These are phyloP conservation scores for Didymella lethalis DNA, from an alignment of 2,329 filamentous ascomycete species.

Conservation along the genomic window DNA sequence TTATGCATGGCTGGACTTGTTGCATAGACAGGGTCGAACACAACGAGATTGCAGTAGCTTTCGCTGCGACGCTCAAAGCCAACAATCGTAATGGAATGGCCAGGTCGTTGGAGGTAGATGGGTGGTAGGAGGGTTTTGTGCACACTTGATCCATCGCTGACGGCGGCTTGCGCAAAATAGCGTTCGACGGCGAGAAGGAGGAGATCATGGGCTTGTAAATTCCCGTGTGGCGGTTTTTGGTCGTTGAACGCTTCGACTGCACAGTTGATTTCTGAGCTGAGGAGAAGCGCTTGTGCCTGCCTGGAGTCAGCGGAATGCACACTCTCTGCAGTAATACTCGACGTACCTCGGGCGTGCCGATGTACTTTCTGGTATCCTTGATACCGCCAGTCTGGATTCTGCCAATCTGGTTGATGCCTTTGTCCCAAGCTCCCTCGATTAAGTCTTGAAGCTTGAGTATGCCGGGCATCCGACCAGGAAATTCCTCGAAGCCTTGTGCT, in stretches of 20 bases:
- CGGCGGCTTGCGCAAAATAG: slow-evolving; percentile 71
- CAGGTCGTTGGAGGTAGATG: slow-evolving; percentile 89
- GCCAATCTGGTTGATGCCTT: slow-evolving; percentile 77
- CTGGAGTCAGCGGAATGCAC: slow-evolving; percentile 21
- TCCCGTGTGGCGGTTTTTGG: slow-evolving; percentile 52
- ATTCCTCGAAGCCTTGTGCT: slow-evolving; percentile 65
- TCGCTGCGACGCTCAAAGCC: slow-evolving; percentile 76
- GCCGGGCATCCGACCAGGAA: slow-evolving; percentile 70
- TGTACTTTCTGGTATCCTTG: slow-evolving; percentile 89
- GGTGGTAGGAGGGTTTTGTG: slow-evolving; percentile 76
- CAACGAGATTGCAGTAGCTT: slow-evolving; percentile 73
- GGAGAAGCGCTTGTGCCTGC: slow-evolving; percentile 80
- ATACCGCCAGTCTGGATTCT: slow-evolving; percentile 86
- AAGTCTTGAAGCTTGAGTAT: slow-evolving; percentile 84
- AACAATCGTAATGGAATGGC: slow-evolving; percentile 90
- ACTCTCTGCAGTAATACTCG: neutral
- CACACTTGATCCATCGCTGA: slow-evolving; percentile 66
- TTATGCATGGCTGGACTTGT: slow-evolving; percentile 70
- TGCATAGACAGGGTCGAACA: slow-evolving; percentile 87
- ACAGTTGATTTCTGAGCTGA: slow-evolving; percentile 68
- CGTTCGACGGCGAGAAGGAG: slow-evolving; percentile 73
- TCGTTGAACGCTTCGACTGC: slow-evolving; percentile 62
- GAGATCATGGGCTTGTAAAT: slow-evolving; percentile 58
- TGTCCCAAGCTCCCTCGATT: slow-evolving; percentile 89
- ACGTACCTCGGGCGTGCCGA: slow-evolving; percentile 84